phyloP scores from a whole-genome alignment of 2,329 filamentous ascomycete species.

The Coniochaeta sp. region DNA sequence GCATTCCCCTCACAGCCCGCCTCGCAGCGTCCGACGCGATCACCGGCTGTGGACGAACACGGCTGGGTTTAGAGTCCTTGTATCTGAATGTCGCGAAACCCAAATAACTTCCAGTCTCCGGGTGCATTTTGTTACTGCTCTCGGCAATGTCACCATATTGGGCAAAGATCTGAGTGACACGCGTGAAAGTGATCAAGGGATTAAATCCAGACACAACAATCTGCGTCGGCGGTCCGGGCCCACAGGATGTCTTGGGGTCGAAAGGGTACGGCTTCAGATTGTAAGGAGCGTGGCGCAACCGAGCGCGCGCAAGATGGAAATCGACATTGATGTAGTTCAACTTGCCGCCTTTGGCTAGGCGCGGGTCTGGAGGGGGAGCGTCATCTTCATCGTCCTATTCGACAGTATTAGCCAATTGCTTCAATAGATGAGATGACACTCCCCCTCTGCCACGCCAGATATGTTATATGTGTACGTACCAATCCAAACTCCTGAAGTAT shows the following conservation, averaged over 20 bases:
- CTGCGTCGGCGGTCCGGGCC: constrained; percentile 81
- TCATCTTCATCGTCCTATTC: constrained; percentile 63
- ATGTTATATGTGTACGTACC: constrained; percentile 50
- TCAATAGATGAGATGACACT: constrained; percentile 52
- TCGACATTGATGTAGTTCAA: constrained; percentile 62
- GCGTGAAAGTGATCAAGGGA: constrained; percentile 72
- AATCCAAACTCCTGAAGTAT: constrained; percentile 56
- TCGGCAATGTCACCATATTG: constrained; percentile 82
- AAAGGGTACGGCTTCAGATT: constrained; percentile 74
- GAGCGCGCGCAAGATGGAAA: constrained; percentile 64
- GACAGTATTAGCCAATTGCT: constrained; percentile 49
- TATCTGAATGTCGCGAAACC: constrained; percentile 91
- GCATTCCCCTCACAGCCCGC: constrained; percentile 67
- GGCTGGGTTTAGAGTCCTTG: constrained; percentile 57
- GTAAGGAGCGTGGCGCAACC: constrained; percentile 66
- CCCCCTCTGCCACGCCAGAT: constrained; percentile 32
- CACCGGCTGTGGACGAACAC: constrained; percentile 44
- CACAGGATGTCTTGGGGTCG: constrained; percentile 76
- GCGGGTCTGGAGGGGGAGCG: constrained; percentile 72
- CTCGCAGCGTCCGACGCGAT: constrained; percentile 75
- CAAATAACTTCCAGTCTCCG: constrained; percentile 86
- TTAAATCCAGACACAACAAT: constrained; percentile 96
- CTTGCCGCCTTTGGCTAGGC: constrained; percentile 61
- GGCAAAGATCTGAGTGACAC: constrained; percentile 68
- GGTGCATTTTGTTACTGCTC: constrained; percentile 91